Percentiles rank a stretch among this genome's conserved stretches.
phyloP scores from a whole-genome alignment of 208 protist genomes.

The Acanthamoeba royreba region DNA sequence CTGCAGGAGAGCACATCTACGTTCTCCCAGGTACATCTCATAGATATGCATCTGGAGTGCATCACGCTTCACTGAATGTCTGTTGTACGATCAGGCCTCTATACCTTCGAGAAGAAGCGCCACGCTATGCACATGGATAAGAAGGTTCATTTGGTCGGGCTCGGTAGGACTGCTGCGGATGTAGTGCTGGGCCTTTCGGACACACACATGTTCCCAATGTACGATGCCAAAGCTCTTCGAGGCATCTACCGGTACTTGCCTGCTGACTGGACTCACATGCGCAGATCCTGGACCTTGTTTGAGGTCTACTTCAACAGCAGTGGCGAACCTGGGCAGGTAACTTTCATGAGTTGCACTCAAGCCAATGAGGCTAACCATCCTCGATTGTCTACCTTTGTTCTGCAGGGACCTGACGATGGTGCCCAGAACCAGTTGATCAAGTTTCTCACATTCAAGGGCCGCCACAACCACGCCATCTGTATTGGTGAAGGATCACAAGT shows the following conservation, averaged over 20 bases:
- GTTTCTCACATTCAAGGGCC: not conserved
- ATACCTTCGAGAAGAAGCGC: not conserved
- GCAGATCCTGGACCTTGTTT: too few species aligned
- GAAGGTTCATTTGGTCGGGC: not conserved
- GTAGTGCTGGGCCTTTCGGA: not conserved
- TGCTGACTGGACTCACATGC: not conserved
- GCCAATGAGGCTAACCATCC: not conserved
- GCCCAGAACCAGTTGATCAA: not conserved
- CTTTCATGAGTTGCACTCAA: too few species aligned
- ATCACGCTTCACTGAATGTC: not conserved
- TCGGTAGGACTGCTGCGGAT: not conserved
- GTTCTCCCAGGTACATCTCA: not conserved
- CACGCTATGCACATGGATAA: not conserved
- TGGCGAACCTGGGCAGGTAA: too few species aligned
- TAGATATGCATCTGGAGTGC: not conserved
- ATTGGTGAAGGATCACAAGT: not conserved
- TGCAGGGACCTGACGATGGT: not conserved
- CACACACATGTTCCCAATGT: not conserved
- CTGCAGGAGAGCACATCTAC: not conserved
- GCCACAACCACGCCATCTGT: not conserved
- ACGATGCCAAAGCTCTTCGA: not conserved
- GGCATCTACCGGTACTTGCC: not conserved
- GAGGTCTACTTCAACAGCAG: too few species aligned
- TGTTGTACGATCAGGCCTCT: not conserved
- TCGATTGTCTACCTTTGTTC: not conserved